Conservation (phyloP, 139 green algal species). For the Chlorella sorokiniana region DNA sequence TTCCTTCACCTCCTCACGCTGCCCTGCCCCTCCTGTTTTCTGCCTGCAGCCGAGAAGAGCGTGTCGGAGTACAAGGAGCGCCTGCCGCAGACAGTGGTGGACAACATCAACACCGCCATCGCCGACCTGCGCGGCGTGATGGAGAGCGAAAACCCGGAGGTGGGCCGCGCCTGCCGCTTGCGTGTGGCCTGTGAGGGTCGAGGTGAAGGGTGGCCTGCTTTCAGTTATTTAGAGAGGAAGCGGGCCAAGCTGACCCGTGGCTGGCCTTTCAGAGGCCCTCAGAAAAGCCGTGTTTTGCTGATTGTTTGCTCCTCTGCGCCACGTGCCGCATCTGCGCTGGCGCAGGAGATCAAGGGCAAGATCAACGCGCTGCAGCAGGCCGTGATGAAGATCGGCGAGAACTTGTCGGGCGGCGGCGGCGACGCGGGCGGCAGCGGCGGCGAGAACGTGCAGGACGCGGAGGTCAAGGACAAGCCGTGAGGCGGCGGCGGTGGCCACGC, state of each 20-base stretch:
- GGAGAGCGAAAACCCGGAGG: constrained; percentile 49
- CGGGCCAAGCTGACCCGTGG: not conserved
- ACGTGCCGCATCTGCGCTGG: not conserved
- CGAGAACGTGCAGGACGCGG: constrained; percentile 43
- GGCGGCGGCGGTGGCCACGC: not conserved
- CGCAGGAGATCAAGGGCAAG: constrained; percentile 61
- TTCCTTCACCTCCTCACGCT: not conserved
- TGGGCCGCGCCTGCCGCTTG: too few species aligned
- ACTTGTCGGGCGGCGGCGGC: constrained; percentile 57
- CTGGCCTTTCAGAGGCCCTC: not conserved
- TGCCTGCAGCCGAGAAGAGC: constrained; percentile 76
- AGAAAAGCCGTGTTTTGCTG: not conserved
- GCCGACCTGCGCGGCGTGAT: constrained; percentile 66
- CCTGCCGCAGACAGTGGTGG: constrained; percentile 78
- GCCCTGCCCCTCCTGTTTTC: not conserved
- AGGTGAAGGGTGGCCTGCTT: too few species aligned
- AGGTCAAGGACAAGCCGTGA: constrained; percentile 38
- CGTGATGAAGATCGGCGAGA: constrained; percentile 97
- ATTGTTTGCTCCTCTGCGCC: not conserved
- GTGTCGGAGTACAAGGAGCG: constrained; percentile 92
- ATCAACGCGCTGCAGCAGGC: constrained; percentile 83
- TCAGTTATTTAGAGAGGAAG: too few species aligned
- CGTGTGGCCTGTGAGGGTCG: not conserved
- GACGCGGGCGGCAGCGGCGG: constrained; percentile 16
- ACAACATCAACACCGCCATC: constrained; percentile 88